These are phyloP conservation scores for Penicillium sp. DNA, from an alignment of 2,329 filamentous ascomycete species.

Conservation along the genomic window DNA sequence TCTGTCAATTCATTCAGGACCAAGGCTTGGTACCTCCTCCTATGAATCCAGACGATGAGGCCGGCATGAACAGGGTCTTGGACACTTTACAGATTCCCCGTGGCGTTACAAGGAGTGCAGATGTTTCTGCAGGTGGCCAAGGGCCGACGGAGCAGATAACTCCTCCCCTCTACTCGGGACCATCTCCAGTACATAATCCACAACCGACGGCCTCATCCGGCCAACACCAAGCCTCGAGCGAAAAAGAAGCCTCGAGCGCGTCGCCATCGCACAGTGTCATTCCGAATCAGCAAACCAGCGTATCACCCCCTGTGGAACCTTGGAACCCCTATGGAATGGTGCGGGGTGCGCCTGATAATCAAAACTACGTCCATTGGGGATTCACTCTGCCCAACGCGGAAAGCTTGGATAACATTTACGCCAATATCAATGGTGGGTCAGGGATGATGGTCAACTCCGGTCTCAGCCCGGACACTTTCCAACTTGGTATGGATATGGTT, in stretches of 20 bases:
- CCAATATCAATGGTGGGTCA: conserved; percentile 31
- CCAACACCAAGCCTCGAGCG: conserved; percentile 7
- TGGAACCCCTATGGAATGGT: conserved; percentile 29
- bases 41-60: conserved; percentile 45
- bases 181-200: conserved; percentile 21
- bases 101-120: conserved; percentile 20
- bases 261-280: conserved; percentile 18
- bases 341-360: conserved; percentile 23
- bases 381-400: conserved; percentile 44
- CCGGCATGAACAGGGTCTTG: conserved; percentile 42
- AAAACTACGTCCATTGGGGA: conserved; percentile 34
- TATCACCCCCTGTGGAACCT: conserved; percentile 18
- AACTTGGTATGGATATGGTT: conserved; percentile 31
- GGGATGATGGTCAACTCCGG: conserved; percentile 25
- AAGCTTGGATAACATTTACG: conserved; percentile 40
- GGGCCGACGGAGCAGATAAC: neutral
- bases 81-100: conserved; percentile 42
- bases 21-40: conserved; percentile 44
- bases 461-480: conserved; percentile 31
- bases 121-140: neutral
- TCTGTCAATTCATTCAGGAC: conserved; percentile 47
- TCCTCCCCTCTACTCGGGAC: neutral
- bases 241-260: conserved; percentile 6
- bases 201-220: conserved; percentile 13
- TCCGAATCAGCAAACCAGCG: conserved; percentile 10